phyloP scores from a whole-genome alignment of 495 filamentous ascomycete genomes.

The Parathielavia appendiculata region DNA sequence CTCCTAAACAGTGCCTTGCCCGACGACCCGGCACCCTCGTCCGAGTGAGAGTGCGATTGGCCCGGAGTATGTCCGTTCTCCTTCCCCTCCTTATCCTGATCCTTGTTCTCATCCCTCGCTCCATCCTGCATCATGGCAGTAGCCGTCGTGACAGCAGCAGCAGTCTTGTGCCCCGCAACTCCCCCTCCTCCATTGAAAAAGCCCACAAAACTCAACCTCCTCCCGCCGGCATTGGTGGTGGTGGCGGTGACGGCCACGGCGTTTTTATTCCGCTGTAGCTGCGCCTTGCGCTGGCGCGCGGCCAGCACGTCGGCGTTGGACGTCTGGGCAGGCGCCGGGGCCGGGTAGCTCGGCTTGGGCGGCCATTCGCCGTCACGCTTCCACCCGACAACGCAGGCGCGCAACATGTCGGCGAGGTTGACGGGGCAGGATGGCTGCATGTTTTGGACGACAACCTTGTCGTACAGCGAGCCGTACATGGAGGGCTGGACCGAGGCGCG shows the following conservation, averaged over 20 bases:
- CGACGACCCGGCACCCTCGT: slow-evolving; percentile 36
- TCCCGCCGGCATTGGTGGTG: neutral
- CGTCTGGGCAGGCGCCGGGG: slow-evolving; percentile 27
- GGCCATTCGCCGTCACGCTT: slow-evolving; percentile 94
- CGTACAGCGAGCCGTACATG: slow-evolving; percentile 79
- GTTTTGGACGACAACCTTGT: slow-evolving; percentile 72
- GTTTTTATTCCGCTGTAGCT: slow-evolving; percentile 12
- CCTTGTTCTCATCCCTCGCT: neutral
- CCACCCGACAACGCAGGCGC: slow-evolving; percentile 86
- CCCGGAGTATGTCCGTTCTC: slow-evolving; percentile 9
- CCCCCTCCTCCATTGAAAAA: slow-evolving; percentile 20
- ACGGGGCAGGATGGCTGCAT: slow-evolving; percentile 79
- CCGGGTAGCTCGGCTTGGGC: slow-evolving; percentile 50
- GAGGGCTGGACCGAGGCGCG: slow-evolving; percentile 64
- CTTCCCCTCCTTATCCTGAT: slow-evolving; percentile 14
- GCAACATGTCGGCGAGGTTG: slow-evolving; percentile 73
- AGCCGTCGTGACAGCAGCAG: neutral
- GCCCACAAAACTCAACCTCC: slow-evolving; percentile 30
- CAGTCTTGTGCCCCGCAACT: neutral
- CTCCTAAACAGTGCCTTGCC: slow-evolving; percentile 30
- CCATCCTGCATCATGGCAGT: too few relatives aligned
- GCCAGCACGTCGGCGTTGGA: slow-evolving; percentile 31
- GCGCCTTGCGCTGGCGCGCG: slow-evolving; percentile 33
- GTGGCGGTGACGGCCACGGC: neutral
- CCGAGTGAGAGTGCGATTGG: slow-evolving; percentile 32